Evolutionary conservation across 2,329 filamentous ascomycete genomes (phyloP), one percentile per base, ranked within the genome.

Genomic region (Venturia aucupariae): DNA sequence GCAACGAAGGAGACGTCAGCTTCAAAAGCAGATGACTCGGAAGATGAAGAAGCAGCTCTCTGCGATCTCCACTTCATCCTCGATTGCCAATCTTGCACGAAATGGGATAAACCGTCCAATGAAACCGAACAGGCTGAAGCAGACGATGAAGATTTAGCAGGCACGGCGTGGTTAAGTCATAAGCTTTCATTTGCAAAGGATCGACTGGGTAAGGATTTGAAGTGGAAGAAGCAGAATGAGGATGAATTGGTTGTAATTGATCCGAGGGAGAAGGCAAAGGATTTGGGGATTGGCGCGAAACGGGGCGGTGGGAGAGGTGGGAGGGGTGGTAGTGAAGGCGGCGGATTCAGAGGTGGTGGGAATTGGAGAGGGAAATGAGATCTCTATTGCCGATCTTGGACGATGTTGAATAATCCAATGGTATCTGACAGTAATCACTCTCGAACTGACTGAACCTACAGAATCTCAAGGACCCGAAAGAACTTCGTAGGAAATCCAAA

Each of bases 1-100:
- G 64, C 62, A 66, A 42, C 67, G 17, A 66, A 63, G 46, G 75
- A 60, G 65, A 0, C 57, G 54, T 15, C 66, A 67, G 67, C 63
- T 55, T 46, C 74, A 41, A 65, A 67, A 4, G 72, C 72, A 39
- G 71, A 73, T 3, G 74, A 78, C 39, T 74, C 72, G 67, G 81
- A 82, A 22, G 87, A 87, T 2, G 85, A 89, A 46, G 90, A 95
- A 73, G 87, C 86, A 2, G 82, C 82, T 61, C 81, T 95, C 4
- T 99, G 94, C 72, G 94, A 97, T 74, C 78, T 99, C 42, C 94
- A 99, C 74, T 99, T 97, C 75, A 95, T 99, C 67, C 90, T 89
- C 60, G 90, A 95, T 70, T 99, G 94, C 75, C 91, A 96, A 73
- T 96, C 91, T 55, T 97, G 94, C 75, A 86, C 85, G 65, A 84